phyloP scores from a whole-genome alignment of 164 flowering plant genomes.

The Cinnamomum micranthum region DNA sequence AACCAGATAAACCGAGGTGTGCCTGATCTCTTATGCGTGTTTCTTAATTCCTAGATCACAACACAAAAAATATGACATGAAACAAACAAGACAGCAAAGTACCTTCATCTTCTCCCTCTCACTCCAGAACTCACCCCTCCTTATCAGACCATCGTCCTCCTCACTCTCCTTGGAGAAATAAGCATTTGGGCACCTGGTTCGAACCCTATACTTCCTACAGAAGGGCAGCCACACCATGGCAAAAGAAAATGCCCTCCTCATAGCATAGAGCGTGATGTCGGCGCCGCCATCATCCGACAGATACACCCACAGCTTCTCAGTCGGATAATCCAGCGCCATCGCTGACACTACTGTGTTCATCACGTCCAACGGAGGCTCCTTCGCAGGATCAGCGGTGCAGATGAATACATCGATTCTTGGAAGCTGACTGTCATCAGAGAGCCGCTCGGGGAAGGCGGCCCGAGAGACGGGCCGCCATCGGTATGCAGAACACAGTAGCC shows the following conservation, averaged over 20 bases:
- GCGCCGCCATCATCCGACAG: conserved; percentile 71
- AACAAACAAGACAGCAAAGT: background rate
- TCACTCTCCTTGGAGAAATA: conserved; percentile 27
- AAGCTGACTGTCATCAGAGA: conserved; percentile 32
- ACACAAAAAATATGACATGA: no score
- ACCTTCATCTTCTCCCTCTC: background rate
- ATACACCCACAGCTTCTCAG: conserved; percentile 55
- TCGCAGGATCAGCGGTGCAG: conserved; percentile 56
- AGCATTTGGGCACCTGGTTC: conserved; percentile 43
- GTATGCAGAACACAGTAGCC: conserved; percentile 36
- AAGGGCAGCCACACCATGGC: conserved; percentile 59
- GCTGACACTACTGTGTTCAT: conserved; percentile 75
- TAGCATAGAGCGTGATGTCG: conserved; percentile 30
- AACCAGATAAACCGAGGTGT: no score
- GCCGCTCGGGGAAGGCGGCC: conserved; percentile 35
- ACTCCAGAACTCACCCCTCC: background rate
- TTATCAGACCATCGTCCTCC: background rate
- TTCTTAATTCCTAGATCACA: no score
- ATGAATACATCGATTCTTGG: conserved; percentile 54
- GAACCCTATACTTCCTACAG: conserved; percentile 39
- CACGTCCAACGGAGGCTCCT: conserved; percentile 50
- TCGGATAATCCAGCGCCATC: conserved; percentile 64
- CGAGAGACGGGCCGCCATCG: conserved; percentile 50
- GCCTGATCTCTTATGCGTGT: no score
- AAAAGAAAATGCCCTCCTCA: conserved; percentile 41